phyloP scores from a whole-genome alignment of 805 yeast genomes.

The Lipomyces anomalus region DNA sequence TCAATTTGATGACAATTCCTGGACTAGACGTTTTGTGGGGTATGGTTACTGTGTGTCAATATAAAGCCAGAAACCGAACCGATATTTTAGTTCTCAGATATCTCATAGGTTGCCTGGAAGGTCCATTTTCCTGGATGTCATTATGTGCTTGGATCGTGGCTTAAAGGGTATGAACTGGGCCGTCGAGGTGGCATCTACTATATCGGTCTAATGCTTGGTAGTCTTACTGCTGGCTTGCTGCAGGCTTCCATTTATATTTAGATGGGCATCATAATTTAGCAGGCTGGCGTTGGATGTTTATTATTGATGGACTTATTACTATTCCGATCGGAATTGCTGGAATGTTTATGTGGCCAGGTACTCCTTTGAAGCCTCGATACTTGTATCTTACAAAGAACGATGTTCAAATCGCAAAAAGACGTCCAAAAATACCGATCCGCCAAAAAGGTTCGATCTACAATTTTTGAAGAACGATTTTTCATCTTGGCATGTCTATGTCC shows the following conservation, averaged over 20 bases:
- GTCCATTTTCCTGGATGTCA: conserved; percentile 49
- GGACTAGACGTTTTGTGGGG: conserved; percentile 63
- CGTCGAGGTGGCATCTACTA: conserved; percentile 60
- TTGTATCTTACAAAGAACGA: conserved; percentile 52
- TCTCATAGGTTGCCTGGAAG: conserved; percentile 63
- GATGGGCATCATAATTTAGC: conserved; percentile 48
- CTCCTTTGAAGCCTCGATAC: conserved; percentile 53
- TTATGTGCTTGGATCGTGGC: conserved; percentile 54
- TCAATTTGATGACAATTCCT: conserved; percentile 51
- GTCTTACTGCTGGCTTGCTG: conserved; percentile 55
- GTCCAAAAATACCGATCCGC: conserved; percentile 31
- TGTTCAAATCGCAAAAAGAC: conserved; percentile 45
- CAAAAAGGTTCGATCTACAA: conserved; percentile 26
- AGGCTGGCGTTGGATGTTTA: conserved; percentile 72
- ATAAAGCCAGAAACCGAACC: conserved; percentile 43
- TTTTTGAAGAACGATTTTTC: conserved; percentile 43
- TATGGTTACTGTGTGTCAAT: conserved; percentile 53
- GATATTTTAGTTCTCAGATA: conserved; percentile 60
- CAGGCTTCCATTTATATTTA: conserved; percentile 51
- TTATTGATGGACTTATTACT: conserved; percentile 58
- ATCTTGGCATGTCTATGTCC: conserved; percentile 42
- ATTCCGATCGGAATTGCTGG: conserved; percentile 54
- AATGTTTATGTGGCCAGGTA: conserved; percentile 56
- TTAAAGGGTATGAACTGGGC: conserved; percentile 50
- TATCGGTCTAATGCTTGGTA: conserved; percentile 58